Conservation (phyloP, 2,329 filamentous ascomycete genomes). For the Pleochaeta shiraiana region DNA sequence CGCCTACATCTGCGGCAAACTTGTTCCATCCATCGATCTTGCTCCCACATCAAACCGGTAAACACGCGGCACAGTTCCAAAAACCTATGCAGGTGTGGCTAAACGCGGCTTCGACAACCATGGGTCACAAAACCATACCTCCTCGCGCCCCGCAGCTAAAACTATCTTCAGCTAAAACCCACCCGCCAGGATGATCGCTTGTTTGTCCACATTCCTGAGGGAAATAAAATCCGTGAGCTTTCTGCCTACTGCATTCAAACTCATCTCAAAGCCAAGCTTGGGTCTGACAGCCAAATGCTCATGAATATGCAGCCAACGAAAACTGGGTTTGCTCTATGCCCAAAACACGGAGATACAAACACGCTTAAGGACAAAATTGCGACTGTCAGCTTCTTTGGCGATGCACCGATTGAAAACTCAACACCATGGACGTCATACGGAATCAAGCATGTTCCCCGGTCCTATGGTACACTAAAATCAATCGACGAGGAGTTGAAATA, state of each 20-base stretch:
- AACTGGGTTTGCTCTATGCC: background rate
- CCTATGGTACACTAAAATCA: background rate
- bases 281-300: background rate
- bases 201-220: background rate
- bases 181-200: no score
- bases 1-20: no score
- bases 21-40: no score
- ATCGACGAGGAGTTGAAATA: background rate
- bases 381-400: background rate
- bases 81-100: no score
- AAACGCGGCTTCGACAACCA: no score
- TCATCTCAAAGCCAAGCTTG: background rate
- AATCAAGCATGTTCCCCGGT: background rate
- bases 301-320: background rate
- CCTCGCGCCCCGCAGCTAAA: no score
- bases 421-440: background rate
- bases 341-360: background rate
- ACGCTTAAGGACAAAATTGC: background rate
- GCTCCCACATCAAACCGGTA: no score
- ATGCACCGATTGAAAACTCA: background rate
- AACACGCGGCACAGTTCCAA: no score
- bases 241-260: background rate
- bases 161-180: no score
- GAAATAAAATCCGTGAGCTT: background rate
- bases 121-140: no score